Base-by-base conservation (phyloP, 192 early-diverging fungal species). In the Chytriomyces confervae region DNA sequence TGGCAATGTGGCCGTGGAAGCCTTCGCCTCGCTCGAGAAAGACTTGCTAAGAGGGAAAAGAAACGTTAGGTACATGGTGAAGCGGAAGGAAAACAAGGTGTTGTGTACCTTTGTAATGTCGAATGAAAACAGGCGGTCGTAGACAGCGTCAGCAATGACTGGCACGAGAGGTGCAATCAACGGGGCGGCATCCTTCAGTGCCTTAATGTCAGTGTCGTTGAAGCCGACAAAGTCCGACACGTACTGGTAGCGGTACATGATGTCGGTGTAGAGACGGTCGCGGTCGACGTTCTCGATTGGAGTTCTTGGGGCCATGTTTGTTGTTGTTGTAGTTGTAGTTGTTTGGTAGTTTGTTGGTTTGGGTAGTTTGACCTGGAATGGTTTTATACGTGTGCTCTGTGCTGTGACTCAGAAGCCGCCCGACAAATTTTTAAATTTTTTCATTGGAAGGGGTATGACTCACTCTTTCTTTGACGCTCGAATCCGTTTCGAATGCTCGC, bases 141-240 rank as follows among this genome's bases (percentile, higher is more conserved):
- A 95, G 57, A 95, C 94, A n/a, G 90, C 91, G 65, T 95, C 90
- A 50, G 93, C 93, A 7, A 94, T 91, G 13, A 84, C 83, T 3
- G 92, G 93, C 8, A 93, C 91, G 13, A 93, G 81, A 8, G 90
- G 92, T 5, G 82, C 86, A 44, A 94, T 81, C 3, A 90, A 74
- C 3, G 82, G 79, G 7, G 88, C 93, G 2, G 92, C 90, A 23
- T 81, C 83, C 69, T 91, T 86, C 83, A 95, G 92, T 27, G 87
- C 84, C 49, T 91, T 87, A 68, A 92, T 86, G 81, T 94, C 93
- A 13, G 82, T 83, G 10, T 87, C 80, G 60, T 86, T 87, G 77
- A 95, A 95, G 53, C 88, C 91, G 50, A 93, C 86, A 62, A 95
- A 94, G 65, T 85, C 79, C 8, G 92, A 79, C 23, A 95, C 92